phyloP scores from a whole-genome alignment of 2,329 filamentous ascomycete genomes.

The Setomelanomma holmii region DNA sequence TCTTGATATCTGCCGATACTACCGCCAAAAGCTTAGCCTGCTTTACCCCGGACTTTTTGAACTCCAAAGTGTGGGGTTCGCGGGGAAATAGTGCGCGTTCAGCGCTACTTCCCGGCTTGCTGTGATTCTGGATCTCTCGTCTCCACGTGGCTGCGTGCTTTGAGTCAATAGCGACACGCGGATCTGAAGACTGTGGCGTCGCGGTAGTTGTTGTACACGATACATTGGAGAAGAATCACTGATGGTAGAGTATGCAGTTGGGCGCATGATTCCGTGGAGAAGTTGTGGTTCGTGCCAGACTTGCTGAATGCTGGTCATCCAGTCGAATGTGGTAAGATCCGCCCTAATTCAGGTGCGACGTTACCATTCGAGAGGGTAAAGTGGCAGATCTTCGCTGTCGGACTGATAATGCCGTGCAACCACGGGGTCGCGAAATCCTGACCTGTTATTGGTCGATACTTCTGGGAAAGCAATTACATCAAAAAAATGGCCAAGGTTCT shows the following conservation, averaged over 20 bases:
- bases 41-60: conserved; percentile 21
- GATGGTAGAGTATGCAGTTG: neutral
- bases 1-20: conserved; percentile 30
- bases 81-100: conserved; percentile 15
- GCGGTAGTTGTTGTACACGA: neutral
- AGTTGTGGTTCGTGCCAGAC: too few species aligned
- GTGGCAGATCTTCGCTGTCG: conserved; percentile 6
- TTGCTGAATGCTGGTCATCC: neutral
- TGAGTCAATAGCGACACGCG: neutral
- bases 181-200: neutral
- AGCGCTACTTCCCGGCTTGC: neutral
- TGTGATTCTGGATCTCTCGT: neutral
- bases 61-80: conserved; percentile 28
- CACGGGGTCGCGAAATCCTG: neutral
- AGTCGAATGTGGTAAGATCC: neutral
- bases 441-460: too few species aligned
- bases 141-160: conserved; percentile 2
- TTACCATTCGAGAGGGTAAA: neutral
- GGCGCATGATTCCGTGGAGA: neutral
- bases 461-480: too few species aligned
- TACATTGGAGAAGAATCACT: neutral
- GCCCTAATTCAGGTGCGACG: neutral
- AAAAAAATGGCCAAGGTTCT: too few species aligned
- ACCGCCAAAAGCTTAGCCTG: conserved; percentile 18
- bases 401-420: conserved; percentile 26